Percentiles rank a stretch among this genome's conserved stretches.
Conservation (phyloP, 176 grass and related monocot genomes). For the Musa schizocarpa region DNA sequence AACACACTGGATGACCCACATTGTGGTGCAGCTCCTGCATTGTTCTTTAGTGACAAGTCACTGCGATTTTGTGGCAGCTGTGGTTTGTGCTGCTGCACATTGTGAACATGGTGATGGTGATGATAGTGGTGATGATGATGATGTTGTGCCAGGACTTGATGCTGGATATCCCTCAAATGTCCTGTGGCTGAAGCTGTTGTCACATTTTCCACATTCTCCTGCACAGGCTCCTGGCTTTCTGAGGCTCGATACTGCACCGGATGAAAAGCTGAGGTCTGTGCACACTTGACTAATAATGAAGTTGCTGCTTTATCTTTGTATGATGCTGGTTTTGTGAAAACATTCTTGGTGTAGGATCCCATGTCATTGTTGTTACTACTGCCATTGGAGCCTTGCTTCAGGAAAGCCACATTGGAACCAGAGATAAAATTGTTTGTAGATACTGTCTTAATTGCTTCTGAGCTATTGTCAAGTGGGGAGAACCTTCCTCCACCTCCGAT, state of each 20-base stretch:
- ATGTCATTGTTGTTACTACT: neutral
- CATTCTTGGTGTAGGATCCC: neutral
- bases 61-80: constrained; percentile 8
- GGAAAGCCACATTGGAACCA: constrained; percentile 34
- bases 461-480: constrained; percentile 58
- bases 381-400: constrained; percentile 26
- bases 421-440: constrained; percentile 44
- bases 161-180: constrained; percentile 5
- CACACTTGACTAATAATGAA: constrained; percentile 3
- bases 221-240: neutral
- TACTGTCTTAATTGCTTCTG: constrained; percentile 53
- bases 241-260: neutral
- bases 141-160: constrained; percentile 9
- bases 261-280: neutral
- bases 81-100: constrained; percentile 1
- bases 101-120: constrained; percentile 19
- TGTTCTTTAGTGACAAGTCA: constrained; percentile 17
- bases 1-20: constrained; percentile 38
- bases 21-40: constrained; percentile 14
- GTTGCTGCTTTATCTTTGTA: constrained; percentile 12
- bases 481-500: constrained; percentile 43
- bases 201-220: neutral
- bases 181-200: neutral
- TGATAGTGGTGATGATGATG: constrained; percentile 18
- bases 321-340: neutral